Conservation (phyloP, 2,329 filamentous ascomycete genomes). For the Fusarium sp. region DNA sequence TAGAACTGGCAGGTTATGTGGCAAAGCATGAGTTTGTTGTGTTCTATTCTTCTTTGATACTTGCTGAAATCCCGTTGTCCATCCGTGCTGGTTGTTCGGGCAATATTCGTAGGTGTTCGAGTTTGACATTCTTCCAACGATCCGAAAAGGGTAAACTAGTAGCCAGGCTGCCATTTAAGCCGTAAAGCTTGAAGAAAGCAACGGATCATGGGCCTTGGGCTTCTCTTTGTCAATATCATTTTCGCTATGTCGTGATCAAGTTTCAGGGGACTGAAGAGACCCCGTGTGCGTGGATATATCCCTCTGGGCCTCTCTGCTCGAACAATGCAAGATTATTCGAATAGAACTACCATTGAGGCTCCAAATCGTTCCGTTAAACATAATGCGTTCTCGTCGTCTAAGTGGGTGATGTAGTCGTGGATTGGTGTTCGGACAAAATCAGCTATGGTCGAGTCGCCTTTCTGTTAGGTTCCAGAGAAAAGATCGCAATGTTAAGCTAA, state of each 20-base stretch:
- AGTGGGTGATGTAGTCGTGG: neutral
- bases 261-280: neutral
- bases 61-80: constrained; percentile 3
- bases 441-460: neutral
- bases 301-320: neutral
- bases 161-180: constrained; percentile 9
- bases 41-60: constrained; percentile 15
- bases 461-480: neutral
- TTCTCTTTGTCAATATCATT: neutral
- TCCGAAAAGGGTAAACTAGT: neutral
- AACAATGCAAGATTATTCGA: neutral
- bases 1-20: constrained; percentile 7
- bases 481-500: neutral
- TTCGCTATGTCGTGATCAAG: neutral
- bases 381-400: neutral
- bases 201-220: neutral
- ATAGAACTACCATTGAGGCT: neutral
- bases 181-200: neutral
- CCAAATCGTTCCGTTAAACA: neutral
- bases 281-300: neutral
- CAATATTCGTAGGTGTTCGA: neutral
- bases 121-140: neutral
- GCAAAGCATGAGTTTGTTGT: neutral
- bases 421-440: neutral
- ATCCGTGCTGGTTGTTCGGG: neutral